Conservation (phyloP, 1,139 yeast genomes). For the Blastobotrys apis region DNA sequence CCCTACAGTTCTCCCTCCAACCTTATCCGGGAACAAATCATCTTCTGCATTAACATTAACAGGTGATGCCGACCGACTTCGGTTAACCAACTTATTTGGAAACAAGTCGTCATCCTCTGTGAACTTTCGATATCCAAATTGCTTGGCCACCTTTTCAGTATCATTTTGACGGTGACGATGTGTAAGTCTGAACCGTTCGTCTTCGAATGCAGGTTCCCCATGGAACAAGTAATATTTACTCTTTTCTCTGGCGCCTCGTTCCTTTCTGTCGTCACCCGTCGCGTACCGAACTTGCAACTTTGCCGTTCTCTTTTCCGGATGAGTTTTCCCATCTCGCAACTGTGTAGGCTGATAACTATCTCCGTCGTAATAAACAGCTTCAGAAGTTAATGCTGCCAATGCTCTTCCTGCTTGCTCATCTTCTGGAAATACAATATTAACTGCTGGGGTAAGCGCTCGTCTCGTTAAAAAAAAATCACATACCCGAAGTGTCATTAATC, state of each 20-base stretch:
- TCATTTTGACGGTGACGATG: conserved; percentile 16
- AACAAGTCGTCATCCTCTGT: conserved; percentile 9
- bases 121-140: conserved; percentile 8
- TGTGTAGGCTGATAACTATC: conserved; percentile 23
- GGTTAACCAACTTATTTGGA: conserved; percentile 2
- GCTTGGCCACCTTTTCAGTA: conserved; percentile 15
- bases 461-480: conserved; percentile 6
- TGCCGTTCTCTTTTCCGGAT: conserved; percentile 43
- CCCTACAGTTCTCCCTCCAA: conserved; percentile 7
- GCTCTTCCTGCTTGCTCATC: conserved; percentile 46
- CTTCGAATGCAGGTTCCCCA: conserved; percentile 65
- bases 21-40: conserved; percentile 21
- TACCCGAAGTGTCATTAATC: conserved; percentile 59
- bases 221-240: conserved; percentile 66
- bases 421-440: conserved; percentile 50
- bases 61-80: not conserved
- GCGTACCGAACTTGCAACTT: conserved; percentile 46
- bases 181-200: conserved; percentile 24
- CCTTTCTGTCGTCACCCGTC: conserved; percentile 52
- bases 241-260: conserved; percentile 52
- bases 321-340: conserved; percentile 35
- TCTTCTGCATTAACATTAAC: conserved; percentile 11
- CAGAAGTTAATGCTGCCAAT: conserved; percentile 33
- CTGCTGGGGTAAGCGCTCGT: conserved; percentile 12
- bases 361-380: conserved; percentile 27